Evolutionary conservation across 208 protist genomes (phyloP), one percentile per base, ranked within the genome.

Genomic region (Trypanosoma boissoni): DNA sequence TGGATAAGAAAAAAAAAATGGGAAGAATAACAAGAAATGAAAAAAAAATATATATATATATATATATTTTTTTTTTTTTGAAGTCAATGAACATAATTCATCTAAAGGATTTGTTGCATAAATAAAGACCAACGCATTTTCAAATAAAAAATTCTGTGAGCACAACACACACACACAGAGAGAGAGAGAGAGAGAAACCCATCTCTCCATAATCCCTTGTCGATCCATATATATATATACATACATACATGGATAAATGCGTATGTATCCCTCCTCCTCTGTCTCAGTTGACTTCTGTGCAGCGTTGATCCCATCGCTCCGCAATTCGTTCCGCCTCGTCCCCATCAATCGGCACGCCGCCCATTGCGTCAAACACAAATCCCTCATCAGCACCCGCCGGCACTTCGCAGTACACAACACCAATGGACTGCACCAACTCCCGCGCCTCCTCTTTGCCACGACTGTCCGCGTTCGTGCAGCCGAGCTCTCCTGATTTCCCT

Each of bases 331-430:
- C 76, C 46, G 63, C 63, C 49, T 69, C 62, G 9, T 74, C 80
- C 4, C 12, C 60, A 16, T 80, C 73, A 6, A 89, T 58, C 10
- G 49, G 39, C 43, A 74, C 48, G 1, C 86, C 86, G 42, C 80
- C 43, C 14, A 90, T 69, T 39, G 62, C 24, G 29, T 82, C 65
- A 67, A 87, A 94, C 28, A 70, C 18, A 58, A 73, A 88, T n/a
- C 74, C 86, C 44, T 71, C 75, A 36, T 75, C 69, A 61, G 88
- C 86, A 1, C 62, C 20, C 34, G 58, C 39, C 4, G 81, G 76
- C 27, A 93, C 60, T 46, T 86, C 80, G 53, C 79, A 86, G 61
- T 87, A 77, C 21, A 77, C 52, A 16, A 93, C 76, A 51, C 83
- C 82, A 12, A 86, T 55, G 23, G 48, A 51, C 7, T 55, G 53